Percentiles rank a stretch among this genome's conserved stretches.
Conservation (phyloP, 2,329 filamentous ascomycete species). For the Xylariales sp. region DNA sequence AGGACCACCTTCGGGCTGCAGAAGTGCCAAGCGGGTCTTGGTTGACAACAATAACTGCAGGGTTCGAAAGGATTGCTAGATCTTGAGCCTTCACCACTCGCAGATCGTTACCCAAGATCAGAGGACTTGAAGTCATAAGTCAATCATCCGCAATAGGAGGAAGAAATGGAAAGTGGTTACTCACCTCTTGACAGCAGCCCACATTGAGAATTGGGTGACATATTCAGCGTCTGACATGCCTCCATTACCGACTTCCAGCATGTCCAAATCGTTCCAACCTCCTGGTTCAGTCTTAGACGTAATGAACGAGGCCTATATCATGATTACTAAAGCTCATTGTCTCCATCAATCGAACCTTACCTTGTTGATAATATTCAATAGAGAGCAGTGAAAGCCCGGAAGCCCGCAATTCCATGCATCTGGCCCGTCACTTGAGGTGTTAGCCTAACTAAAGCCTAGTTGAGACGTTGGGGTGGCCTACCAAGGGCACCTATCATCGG, state of each 20-base stretch:
- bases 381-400: conserved; percentile 2
- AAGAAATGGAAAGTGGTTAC: neutral
- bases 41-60: conserved; percentile 38
- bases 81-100: conserved; percentile 24
- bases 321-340: neutral
- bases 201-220: conserved; percentile 17
- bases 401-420: conserved; percentile 8
- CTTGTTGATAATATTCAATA: conserved; percentile 9
- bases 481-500: conserved; percentile 27
- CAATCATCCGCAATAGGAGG: neutral
- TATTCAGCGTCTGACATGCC: conserved; percentile 17
- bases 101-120: conserved; percentile 18
- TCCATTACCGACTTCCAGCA: conserved; percentile 17
- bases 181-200: conserved; percentile 14
- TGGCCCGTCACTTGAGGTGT: conserved; percentile 5
- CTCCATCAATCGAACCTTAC: neutral
- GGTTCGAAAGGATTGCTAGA: conserved; percentile 34
- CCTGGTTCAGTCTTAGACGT: conserved; percentile 2
- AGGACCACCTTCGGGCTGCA: conserved; percentile 36
- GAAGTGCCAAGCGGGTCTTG: conserved; percentile 34
- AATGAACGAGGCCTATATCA: conserved; percentile 4
- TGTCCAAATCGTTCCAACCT: conserved; percentile 18
- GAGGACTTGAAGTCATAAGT: conserved; percentile 7
- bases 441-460: neutral
- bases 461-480: neutral